Evolutionary conservation across 2,329 filamentous ascomycete genomes (phyloP).

Genomic region (Dryadomyces quercivorus): DNA sequence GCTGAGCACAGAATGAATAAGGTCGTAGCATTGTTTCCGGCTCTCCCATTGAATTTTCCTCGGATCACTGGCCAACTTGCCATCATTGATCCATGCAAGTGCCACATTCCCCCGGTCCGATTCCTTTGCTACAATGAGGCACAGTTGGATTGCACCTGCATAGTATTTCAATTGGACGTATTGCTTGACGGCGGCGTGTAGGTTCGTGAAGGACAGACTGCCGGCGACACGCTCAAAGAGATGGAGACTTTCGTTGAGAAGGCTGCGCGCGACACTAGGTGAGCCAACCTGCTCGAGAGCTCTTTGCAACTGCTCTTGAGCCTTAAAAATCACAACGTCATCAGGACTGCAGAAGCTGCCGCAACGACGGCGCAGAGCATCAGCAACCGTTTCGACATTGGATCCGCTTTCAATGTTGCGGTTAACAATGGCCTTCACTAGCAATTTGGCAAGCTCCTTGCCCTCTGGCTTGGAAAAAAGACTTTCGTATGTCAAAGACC

Average conservation of each 20-base stretch:
- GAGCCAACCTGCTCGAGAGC: slow-evolving; percentile 68
- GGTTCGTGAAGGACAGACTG: slow-evolving; percentile 67
- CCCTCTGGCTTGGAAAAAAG: slow-evolving; percentile 72
- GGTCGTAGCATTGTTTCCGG: slow-evolving; percentile 68
- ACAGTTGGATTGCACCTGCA: slow-evolving; percentile 82
- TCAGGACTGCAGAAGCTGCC: slow-evolving; percentile 97
- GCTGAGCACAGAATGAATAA: slow-evolving; percentile 74
- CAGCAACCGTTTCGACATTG: slow-evolving; percentile 93
- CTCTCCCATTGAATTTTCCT: slow-evolving; percentile 55
- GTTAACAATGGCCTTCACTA: slow-evolving; percentile 97
- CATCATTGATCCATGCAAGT: slow-evolving; percentile 77
- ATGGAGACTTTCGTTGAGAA: slow-evolving; percentile 79
- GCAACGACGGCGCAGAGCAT: slow-evolving; percentile 81
- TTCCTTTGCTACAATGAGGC: slow-evolving; percentile 69
- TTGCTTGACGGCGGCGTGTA: slow-evolving; percentile 64
- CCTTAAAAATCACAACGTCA: slow-evolving; percentile 96
- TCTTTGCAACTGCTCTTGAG: slow-evolving; percentile 85
- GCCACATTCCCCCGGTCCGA: slow-evolving; percentile 81
- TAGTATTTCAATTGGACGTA: slow-evolving; percentile 80
- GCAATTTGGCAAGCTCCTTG: slow-evolving; percentile 79
- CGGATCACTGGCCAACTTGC: slow-evolving; percentile 57
- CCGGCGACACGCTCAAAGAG: slow-evolving; percentile 83
- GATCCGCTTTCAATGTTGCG: slow-evolving; percentile 93
- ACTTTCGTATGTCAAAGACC: slow-evolving; percentile 72
- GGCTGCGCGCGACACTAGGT: slow-evolving; percentile 60